These are phyloP conservation scores for Moesziomyces parantarcticus DNA, from an alignment of 1,284 basidiomycete species.

Conservation along the genomic window DNA sequence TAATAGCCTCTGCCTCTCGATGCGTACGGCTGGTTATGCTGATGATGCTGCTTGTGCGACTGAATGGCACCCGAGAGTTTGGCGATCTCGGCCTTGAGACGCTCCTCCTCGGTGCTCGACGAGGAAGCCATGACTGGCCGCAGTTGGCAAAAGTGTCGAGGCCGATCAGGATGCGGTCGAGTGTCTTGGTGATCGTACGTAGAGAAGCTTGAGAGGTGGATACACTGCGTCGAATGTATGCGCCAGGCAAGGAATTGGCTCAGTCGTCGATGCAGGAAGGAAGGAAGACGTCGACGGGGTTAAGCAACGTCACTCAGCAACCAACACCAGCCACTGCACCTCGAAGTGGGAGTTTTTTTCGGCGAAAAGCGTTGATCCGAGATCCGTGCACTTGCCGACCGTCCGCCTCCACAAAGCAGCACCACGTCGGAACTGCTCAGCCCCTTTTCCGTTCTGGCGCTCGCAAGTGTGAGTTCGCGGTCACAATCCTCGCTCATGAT, in stretches of 20 bases:
- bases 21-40: conserved; percentile 13
- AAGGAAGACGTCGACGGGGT: neutral
- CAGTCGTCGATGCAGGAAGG: neutral
- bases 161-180: too few relatives aligned
- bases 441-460: too few relatives aligned
- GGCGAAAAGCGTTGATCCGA: neutral
- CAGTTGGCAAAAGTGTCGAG: neutral
- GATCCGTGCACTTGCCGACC: neutral
- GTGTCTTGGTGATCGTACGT: neutral
- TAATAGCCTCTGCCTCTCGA: conserved; percentile 21
- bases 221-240: too few relatives aligned
- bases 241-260: neutral
- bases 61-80: conserved; percentile 62
- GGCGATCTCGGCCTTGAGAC: conserved; percentile 60
- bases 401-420: conserved; percentile 1
- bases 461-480: too few relatives aligned
- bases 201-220: neutral
- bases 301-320: neutral
- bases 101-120: conserved; percentile 48
- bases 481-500: too few relatives aligned
- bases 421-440: too few relatives aligned
- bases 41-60: conserved; percentile 34
- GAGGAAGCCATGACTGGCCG: neutral
- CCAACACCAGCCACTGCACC: neutral
- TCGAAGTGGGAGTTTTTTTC: neutral